These are phyloP conservation scores for Fusarium nematophilum DNA, from an alignment of 2,329 filamentous ascomycete genomes.

Conservation along the genomic window DNA sequence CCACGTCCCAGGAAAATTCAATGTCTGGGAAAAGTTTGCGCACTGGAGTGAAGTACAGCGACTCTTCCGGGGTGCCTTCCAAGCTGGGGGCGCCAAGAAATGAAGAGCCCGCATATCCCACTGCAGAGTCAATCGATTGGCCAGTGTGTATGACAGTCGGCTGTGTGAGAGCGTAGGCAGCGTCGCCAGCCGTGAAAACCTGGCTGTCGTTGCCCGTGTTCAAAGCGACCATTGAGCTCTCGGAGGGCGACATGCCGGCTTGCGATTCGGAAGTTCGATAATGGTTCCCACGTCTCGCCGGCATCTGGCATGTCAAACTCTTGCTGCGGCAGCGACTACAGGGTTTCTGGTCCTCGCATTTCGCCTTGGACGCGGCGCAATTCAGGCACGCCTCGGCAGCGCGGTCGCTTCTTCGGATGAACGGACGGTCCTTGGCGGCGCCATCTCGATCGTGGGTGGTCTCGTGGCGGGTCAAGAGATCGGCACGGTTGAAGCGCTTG, in stretches of 20 bases:
- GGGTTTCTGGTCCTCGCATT: slow-evolving; percentile 44
- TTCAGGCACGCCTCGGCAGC: slow-evolving; percentile 44
- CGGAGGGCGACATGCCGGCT: slow-evolving; percentile 37
- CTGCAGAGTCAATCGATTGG: slow-evolving; percentile 21
- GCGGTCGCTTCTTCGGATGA: slow-evolving; percentile 41
- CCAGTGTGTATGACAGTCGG: slow-evolving; percentile 23
- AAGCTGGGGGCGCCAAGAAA: slow-evolving; percentile 28
- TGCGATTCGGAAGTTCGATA: slow-evolving; percentile 43
- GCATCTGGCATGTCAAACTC: slow-evolving; percentile 42
- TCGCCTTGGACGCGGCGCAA: slow-evolving; percentile 43
- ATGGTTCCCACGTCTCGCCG: slow-evolving; percentile 38
- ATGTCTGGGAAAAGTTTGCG: slow-evolving; percentile 34
- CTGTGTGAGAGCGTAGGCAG: slow-evolving; percentile 27
- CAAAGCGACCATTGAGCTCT: slow-evolving; percentile 37
- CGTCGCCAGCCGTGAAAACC: slow-evolving; percentile 28
- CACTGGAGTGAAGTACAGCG: slow-evolving; percentile 27
- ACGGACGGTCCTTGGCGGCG: slow-evolving; percentile 40
- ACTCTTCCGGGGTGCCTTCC: slow-evolving; percentile 25
- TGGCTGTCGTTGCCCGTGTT: slow-evolving; percentile 32
- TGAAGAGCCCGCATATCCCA: slow-evolving; percentile 30
- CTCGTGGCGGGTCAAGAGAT: slow-evolving; percentile 42
- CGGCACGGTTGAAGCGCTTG: slow-evolving; percentile 43
- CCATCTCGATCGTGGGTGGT: slow-evolving; percentile 45
- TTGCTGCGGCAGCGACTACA: slow-evolving; percentile 43
- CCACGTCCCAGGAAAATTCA: slow-evolving; percentile 35